Base-by-base conservation (phyloP, 148 eudicot species). In the Vaccinium myrtillus region DNA sequence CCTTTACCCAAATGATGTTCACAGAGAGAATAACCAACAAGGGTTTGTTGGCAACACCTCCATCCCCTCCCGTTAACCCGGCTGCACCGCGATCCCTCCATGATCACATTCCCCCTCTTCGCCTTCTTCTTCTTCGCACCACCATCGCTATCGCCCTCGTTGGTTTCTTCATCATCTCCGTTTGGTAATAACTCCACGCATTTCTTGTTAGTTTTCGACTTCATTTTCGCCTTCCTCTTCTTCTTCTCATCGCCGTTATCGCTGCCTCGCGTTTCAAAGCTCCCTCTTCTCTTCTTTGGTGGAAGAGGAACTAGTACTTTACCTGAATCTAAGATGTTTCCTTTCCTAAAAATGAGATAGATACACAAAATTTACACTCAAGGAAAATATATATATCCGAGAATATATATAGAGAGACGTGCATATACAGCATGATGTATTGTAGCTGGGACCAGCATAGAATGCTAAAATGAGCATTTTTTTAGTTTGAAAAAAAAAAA, bases 1-100 rank as follows among this genome's bases (percentile, higher is more conserved):
- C 98, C 97, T 79, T 94, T 94, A 0, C 98, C 94, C 70, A 95
- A 85, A 84, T 94, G 98, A 82, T 95, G 97, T 83, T 95, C 97
- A 49, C 97, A 95, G 69, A 95, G 90, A 2, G 98, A 92, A 81
- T 95, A 95, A 0, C 98, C 98, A 5, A 94, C 98, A 10, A 95
- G 92, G 30, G 98, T 95, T 1, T 89, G 93, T 67, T 94, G 98
- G 84, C 95, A 86, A 85, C 98, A 95, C 84, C 98, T 89, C 98
- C 98, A 95, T 49, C 98, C 97, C 63, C 98, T 85, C 46, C 98
- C 98, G 25, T 95, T 95, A 2, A 93, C 94, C 4, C 98, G 92
- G 67, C 98, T 95, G 86, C 98, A 95, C 80, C 98, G 83, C 2
- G 98, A 94, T 2, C 98, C 98, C 80, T 95, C 98, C 94, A 90